These are phyloP conservation scores for Leersia perrieri DNA, from an alignment of 176 grass and related monocot species.

Conservation along the genomic window DNA sequence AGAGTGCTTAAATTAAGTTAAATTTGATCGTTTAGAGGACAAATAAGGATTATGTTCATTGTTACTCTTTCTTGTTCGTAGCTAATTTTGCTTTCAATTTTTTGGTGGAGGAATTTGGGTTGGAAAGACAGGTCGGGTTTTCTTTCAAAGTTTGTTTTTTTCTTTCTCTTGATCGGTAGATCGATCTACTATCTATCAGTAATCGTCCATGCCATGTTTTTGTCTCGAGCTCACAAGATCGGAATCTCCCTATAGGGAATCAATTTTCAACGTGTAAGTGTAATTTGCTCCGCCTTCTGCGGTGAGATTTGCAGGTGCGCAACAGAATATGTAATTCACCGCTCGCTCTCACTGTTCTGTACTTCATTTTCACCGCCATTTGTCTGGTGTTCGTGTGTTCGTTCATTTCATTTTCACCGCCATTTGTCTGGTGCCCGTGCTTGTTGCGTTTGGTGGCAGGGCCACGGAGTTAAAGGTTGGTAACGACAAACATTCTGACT, in stretches of 20 bases:
- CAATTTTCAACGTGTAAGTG: neutral
- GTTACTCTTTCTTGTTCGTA: slow-evolving; percentile 32
- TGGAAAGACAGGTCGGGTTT: slow-evolving; percentile 12
- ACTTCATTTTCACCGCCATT: neutral
- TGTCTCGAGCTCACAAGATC: slow-evolving; percentile 4
- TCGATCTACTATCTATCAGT: slow-evolving; percentile 34
- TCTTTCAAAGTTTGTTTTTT: slow-evolving; percentile 32
- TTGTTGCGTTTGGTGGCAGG: neutral
- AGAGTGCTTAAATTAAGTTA: slow-evolving; percentile 1
- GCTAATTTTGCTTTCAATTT: slow-evolving; percentile 27
- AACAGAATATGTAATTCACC: neutral
- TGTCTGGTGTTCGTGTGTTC: neutral
- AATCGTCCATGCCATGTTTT: slow-evolving; percentile 14
- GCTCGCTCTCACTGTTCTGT: neutral
- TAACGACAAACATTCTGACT: slow-evolving; percentile 32
- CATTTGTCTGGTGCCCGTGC: neutral
- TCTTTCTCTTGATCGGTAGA: slow-evolving; percentile 30
- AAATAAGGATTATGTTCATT: slow-evolving; percentile 40
- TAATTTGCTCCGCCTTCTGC: neutral
- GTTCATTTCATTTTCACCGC: no score
- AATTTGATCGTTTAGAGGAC: slow-evolving; percentile 32
- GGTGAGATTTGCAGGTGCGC: neutral
- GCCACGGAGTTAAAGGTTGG: neutral
- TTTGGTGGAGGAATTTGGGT: slow-evolving; percentile 36
- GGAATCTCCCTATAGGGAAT: neutral